Base-by-base conservation (phyloP, 2,329 filamentous ascomycete species). In the Fusarium sambucinum region DNA sequence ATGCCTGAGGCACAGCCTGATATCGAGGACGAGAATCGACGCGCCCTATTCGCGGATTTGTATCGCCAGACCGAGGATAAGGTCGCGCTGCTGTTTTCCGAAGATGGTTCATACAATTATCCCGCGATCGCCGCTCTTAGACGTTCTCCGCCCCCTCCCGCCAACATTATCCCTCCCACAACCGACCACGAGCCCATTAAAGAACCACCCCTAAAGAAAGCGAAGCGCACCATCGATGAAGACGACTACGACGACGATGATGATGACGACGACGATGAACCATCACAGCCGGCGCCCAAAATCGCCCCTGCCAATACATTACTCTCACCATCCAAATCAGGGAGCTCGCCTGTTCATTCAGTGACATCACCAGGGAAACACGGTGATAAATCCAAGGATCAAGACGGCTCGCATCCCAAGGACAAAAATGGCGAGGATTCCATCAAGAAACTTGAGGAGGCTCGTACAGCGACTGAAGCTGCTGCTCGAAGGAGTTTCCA, bases 391-490 rank as follows among this genome's bases (percentile, higher is more conserved):
- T 75, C 83, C 50, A 87, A 86, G 68, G 83, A 82, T 11, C 81
- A 82, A 52, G 83, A 84, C 46, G 75, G 72, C 11, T 80, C 80
- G 35, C 83, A 84, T 68, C 77, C 87, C 73, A 85, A 84, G 80
- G 83, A 88, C 56, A 93, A 93, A 77, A 87, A 89, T 25, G 89
- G 90, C 10, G 94, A 97, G 77, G 92, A 97, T 83, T 92, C 93
- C 78, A 92, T 96, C 75, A 97, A 97, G 80, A 93, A 94, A 79
- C 81, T 98, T 68, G 94, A 98, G 79, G 92, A 97, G 76, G 93
- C 93, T 71, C 96, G 96, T 77, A 94, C 91, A 77, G 93, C 92
- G 30, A 94, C 92, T 47, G 95, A 97, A 75, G 93, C 97, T 75
- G 91, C 92, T 51, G 96, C 93, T 42, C 94, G 94, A 80, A 88